Evolutionary conservation across 371 early-diverging fungal species (phyloP).

Genomic region (Zopfochytrium polystomum): DNA sequence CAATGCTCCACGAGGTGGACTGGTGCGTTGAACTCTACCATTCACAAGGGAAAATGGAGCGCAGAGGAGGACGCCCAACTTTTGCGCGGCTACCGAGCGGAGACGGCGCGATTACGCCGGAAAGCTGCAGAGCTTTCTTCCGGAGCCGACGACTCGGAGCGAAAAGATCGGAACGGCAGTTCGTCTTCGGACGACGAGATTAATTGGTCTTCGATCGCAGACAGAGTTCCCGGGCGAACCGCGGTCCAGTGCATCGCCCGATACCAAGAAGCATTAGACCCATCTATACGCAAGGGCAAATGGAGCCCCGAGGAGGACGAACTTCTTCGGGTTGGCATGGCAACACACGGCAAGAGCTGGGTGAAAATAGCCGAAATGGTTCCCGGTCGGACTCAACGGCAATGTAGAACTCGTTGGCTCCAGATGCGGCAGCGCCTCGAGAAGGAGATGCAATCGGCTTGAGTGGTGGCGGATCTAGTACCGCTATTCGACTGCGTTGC

Average conservation of each 20-base stretch:
- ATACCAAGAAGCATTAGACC: slow-evolving; percentile 73
- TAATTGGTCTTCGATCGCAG: slow-evolving; percentile 60
- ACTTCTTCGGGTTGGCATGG: slow-evolving; percentile 52
- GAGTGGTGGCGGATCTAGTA: too few species aligned
- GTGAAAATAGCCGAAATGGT: slow-evolving; percentile 68
- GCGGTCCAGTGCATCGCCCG: slow-evolving; percentile 73
- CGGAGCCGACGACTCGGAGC: slow-evolving; percentile 2
- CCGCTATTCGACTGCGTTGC: too few species aligned
- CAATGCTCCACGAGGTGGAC: slow-evolving; percentile 69
- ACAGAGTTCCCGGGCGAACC: slow-evolving; percentile 57
- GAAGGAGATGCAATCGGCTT: too few species aligned
- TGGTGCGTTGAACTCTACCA: slow-evolving; percentile 61
- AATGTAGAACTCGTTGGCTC: slow-evolving; percentile 68
- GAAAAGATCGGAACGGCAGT: neutral
- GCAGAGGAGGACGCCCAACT: slow-evolving; percentile 60
- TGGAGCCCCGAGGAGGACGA: slow-evolving; percentile 67
- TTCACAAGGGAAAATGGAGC: slow-evolving; percentile 68
- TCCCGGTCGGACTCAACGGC: slow-evolving; percentile 64
- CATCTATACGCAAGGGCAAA: slow-evolving; percentile 57
- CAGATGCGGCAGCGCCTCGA: slow-evolving; percentile 16
- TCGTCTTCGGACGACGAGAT: slow-evolving; percentile 26
- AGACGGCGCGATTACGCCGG: slow-evolving; percentile 1
- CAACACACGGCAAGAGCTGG: slow-evolving; percentile 60
- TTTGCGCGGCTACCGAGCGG: slow-evolving; percentile 40
- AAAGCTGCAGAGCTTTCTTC: slow-evolving; percentile 3